phyloP scores from a whole-genome alignment of 192 early-diverging fungal species.

The Coemansia furcata region DNA sequence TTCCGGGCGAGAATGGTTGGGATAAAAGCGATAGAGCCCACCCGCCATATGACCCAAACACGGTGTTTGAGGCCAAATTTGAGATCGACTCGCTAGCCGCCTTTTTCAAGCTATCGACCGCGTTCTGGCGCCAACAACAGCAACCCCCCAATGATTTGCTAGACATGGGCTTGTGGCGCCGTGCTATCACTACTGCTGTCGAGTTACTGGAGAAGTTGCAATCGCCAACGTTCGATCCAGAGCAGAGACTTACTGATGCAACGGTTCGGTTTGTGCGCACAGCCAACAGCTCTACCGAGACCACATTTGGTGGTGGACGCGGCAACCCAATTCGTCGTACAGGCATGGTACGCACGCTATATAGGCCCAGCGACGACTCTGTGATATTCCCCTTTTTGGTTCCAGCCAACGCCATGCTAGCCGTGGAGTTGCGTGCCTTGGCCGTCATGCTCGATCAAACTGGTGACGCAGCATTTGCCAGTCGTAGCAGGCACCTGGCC shows the following conservation, averaged over 20 bases:
- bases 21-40: constrained; percentile 38
- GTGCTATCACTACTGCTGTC: constrained; percentile 41
- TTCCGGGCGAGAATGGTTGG: constrained; percentile 20
- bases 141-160: constrained; percentile 12
- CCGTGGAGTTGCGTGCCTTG: constrained; percentile 54
- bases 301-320: constrained; percentile 39
- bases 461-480: neutral
- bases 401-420: constrained; percentile 62
- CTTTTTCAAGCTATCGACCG: constrained; percentile 56
- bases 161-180: constrained; percentile 24
- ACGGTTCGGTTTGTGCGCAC: constrained; percentile 38
- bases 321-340: constrained; percentile 36
- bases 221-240: constrained; percentile 37
- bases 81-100: constrained; percentile 63
- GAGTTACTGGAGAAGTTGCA: constrained; percentile 46
- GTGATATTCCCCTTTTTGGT: constrained; percentile 59
- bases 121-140: constrained; percentile 40
- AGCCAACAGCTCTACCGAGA: constrained; percentile 35
- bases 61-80: constrained; percentile 63
- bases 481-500: constrained; percentile 33
- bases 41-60: constrained; percentile 32
- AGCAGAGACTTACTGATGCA: constrained; percentile 16
- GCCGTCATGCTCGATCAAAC: constrained; percentile 31
- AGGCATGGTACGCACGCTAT: constrained; percentile 53
- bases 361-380: constrained; percentile 62